Base-by-base conservation (phyloP, 495 filamentous ascomycete species). In the Lichenothelia convexa region DNA sequence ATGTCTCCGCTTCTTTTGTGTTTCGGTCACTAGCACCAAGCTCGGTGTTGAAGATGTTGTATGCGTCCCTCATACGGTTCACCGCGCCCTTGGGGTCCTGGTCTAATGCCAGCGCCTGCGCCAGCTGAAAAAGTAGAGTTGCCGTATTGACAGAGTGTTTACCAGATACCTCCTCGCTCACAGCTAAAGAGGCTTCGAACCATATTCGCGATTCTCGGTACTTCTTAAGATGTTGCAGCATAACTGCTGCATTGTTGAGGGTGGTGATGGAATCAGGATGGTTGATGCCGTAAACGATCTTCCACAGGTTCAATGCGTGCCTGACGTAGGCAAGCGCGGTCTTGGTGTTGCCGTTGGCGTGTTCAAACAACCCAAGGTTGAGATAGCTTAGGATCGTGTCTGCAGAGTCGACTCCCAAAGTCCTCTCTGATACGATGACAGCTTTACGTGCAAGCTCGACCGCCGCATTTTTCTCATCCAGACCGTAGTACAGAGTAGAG, bases 231-330 rank as follows among this genome's bases (percentile, higher is more conserved):
- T 80, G 73, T 60, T 95, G 91, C 32, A 95, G 71, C 91, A 99
- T 99, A 19, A 95, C 89, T 9, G 91, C 91, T 11, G 82, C 85
- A 53, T 99, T 99, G 68, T 95, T 99, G 58, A 95, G 76, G 21
- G 91, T 94, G 9, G 91, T 99, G 60, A 95, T 93, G 12, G 83
- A 89, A 57, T 99, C 91, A 2, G 91, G 91, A 59, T 99, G 91
- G 50, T 80, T 77, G 9, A 73, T 58, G 30, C 91, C 91, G 51
- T 93, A 95, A 52, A 94, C 84, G 53, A 94, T 68, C 65, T 94
- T 93, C 87, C 85, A 94, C 38, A 95, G 65, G 45, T 89, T 77
- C 49, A 99, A 72, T 9, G 91, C 89, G 49, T 95, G 91, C 51
- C 78, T 80, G 43, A 93, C 72, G 55, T 91, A 93, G 2, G 65